Base-by-base conservation (phyloP, 2,329 filamentous ascomycete species). In the Scytalidium sp. region DNA sequence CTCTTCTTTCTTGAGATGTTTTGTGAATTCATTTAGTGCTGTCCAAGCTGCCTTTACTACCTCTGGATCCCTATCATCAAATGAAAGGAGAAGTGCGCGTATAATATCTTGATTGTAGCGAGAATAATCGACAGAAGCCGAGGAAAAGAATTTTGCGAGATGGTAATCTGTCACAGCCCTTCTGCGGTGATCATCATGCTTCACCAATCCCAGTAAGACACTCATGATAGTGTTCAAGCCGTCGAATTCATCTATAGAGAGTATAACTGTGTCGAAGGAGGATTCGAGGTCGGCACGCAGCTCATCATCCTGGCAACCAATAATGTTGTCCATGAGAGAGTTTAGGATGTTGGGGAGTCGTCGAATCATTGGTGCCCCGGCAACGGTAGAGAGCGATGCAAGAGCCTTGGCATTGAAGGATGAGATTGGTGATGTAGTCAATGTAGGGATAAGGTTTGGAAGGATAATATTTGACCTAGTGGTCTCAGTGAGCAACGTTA, bases 21-120 rank as follows among this genome's bases (percentile, higher is more conserved):
- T 92, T 42, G 92, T 97, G 60, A 99, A 87, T 50, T 89, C 88
- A 60, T 75, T 90, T 51, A 99, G 80, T 5, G 92, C 93, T 48
- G 83, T 79, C 92, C 92, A 97, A 19, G 93, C 84, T 41, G 90
- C 81, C 74, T 95, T 95, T 62, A 97, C 87, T 3, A 97, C 93
- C 19, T 86, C 84, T 53, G 72, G 70, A 63, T 97, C 94, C 47
- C 82, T 71, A 61, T 99, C 94, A 62, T 94, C 91, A 64, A 99
- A 99, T 0, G 90, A 92, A 57, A 96, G 88, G 49, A 99, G 82
- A 47, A 99, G 75, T 3, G 89, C 87, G 13, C 93, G 88, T 62
- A 99, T 90, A 47, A 99, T 87, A 62, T 99, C 93, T 64, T 93
- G 92, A 68, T 97, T 91, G 75, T 97, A 99, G 45, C 93, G 81